Evolutionary conservation across 163 green algal genomes (phyloP), one percentile per base, ranked within the genome.

Genomic region (Botryococcus braunii): DNA sequence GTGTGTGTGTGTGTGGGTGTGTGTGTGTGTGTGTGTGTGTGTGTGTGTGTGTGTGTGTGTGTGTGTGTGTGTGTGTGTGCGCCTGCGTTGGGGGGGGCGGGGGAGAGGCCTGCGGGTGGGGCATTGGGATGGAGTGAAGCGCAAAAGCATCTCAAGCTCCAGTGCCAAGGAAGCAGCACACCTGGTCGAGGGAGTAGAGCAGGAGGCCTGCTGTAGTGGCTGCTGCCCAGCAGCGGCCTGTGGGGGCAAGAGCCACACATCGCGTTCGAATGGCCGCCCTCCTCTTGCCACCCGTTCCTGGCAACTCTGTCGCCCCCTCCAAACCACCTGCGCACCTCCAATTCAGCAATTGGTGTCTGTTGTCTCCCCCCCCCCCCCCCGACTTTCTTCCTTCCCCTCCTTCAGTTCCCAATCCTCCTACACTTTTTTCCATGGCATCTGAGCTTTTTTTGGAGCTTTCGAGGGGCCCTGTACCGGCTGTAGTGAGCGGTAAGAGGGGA

Each of bases 201-300:
- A 74, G 66, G 43, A 78, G n/a, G 40, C 72, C 72, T 35, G 69
- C 92, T 2, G 86, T 69, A 35, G 63, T 69, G 63, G 63, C 63
- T 9, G 63, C 63, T 17, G 46, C 63, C 46, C 43, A 69, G 46
- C 4, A 34, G 11, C 11, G 29, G 2, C 47, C 63, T 7, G 63
- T 96, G 39, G 93, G 93, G 2, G 83, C 89, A 65, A 99, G 84
- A 9, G 85, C 74, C 3, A 97, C 74, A 59, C 77, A 84, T 52
- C 83, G 81, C 29, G 74, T 83, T 52, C 84, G 81, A 21, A 76
- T 60, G 48, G 39, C 31, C 37, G 62, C 57, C 48, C 36, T 59
- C 41, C 34, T 47, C 56, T 58, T 59, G 63, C 39, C 65, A 47
- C 75, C 76, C 13, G 76, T 82, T 13, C 76, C 76, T 0, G 76